Evolutionary conservation across 306 rosid species (phyloP), one percentile per base, ranked within the genome.

Genomic region (Trifolium fragiferum): DNA sequence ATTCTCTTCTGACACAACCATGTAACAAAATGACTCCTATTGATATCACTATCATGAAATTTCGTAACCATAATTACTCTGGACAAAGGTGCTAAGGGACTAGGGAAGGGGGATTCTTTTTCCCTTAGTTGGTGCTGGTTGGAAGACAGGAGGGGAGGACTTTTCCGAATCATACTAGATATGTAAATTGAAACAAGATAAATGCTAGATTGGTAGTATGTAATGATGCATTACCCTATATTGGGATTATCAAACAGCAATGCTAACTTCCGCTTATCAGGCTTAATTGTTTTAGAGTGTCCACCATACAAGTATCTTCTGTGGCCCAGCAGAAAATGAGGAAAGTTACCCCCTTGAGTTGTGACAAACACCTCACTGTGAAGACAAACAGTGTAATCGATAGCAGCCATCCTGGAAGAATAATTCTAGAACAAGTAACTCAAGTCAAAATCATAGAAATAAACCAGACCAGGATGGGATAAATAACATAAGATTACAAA

Each of bases 341-440:
- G 99, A 83, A 94, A 94, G 89, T 94, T 94, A 63, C 98, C 99
- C 32, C 97, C 99, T 73, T 94, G 99, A 66, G 99, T 92, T 76
- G 99, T 94, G 83, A 94, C 99, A 82, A 94, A 94, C 78, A 87
- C 99, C 89, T 94, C 98, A 76, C 99, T 90, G 67, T 92, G 96
- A 72, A 94, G 97, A 79, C 99, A 94, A 81, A 94, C 99, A 25
- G 97, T 92, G 84, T 94, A 94, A 82, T 94, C 99, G 79, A 92
- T 84, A 53, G 99, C 97, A 81, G 99, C 99, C 99, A 94, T 94
- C 90, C 99, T 87, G 84, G 99, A 94, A 76, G 99, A 94, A 87
- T 72, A 94, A 76, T 82, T 90, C 98, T 94, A 83, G 82, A 64
- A 84, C 71, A 71, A 82, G 78, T 30, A 88, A 74, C 82, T 69